phyloP scores from a whole-genome alignment of 2,329 filamentous ascomycete genomes.

The Fusarium humuli region DNA sequence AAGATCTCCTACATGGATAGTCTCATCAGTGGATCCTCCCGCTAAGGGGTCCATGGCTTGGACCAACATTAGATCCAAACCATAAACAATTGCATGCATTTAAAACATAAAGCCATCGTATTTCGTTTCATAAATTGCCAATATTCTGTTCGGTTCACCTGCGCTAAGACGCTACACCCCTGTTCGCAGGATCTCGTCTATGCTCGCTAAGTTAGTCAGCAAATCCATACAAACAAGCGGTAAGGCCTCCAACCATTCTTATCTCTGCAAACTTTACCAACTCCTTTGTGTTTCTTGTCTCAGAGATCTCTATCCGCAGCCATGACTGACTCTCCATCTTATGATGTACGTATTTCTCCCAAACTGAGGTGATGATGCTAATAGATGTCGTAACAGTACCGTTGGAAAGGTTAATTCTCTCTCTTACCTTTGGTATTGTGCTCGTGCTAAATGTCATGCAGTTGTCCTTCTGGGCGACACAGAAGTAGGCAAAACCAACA shows the following conservation, averaged over 20 bases:
- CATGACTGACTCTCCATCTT: not conserved
- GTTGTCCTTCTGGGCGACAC: conserved; percentile 11
- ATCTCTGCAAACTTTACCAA: not conserved
- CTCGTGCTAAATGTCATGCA: not conserved
- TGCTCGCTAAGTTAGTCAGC: conserved; percentile 10
- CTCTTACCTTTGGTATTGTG: not conserved
- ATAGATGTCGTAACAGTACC: not conserved
- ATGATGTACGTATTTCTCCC: not conserved
- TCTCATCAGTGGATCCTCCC: not conserved
- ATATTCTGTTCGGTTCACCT: not conserved
- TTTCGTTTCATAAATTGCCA: not conserved
- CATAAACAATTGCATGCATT: not conserved
- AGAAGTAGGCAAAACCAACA: conserved; percentile 6
- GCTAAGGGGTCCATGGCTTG: not conserved
- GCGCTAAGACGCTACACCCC: not conserved
- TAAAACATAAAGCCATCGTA: not conserved
- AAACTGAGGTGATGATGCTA: not conserved
- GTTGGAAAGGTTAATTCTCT: not conserved
- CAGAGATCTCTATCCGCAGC: not conserved
- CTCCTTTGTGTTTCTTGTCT: not conserved
- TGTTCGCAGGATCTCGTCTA: conserved; percentile 6
- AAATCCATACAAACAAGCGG: conserved; percentile 1
- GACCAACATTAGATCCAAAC: not conserved
- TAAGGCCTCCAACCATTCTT: conserved; percentile 5
- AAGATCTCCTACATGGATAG: not conserved